Base-by-base conservation (phyloP, 257 asterid species). In the Fraxinus excelsior region DNA sequence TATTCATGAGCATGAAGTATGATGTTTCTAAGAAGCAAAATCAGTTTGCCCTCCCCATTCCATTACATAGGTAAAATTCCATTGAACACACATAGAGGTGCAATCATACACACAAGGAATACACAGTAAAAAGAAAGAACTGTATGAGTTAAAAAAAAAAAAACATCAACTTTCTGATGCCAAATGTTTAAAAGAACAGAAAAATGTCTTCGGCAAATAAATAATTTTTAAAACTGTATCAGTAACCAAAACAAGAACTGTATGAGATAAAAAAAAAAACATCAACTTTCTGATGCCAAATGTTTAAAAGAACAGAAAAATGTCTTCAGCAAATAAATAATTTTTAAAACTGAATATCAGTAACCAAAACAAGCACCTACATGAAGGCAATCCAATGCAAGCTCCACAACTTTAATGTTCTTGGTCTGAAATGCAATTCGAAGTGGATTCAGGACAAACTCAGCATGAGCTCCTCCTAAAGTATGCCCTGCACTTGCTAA, bases 351-450 rank as follows among this genome's bases (percentile, higher is more conserved):
- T 32, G 60, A 65, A 80, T 38, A 44, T 60, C 42, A 73, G 71
- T 56, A 28, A 74, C 79, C 25, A 76, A 80, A 72, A 83, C 56
- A 79, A 74, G 74, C 79, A 86, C 99, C 79, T 92, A 96, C 99
- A 87, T 96, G 99, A 84, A 96, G 97, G 87, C 99, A 96, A 91
- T 96, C 99, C 91, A 96, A 85, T 73, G 97, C 98, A 81, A 96
- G 99, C 89, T 96, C 99, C 84, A 88, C 85, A 31, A 96, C 80
- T 91, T 86, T 91, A 46, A 87, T 84, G 88, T 90, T 89, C 86
- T 96, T 93, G 68, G 98, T 93, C 87, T 93, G 97, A 80, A 93
- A 93, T 58, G 99, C 96, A 83, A 90, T 91, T 83, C 94, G 85
- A 35, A 96, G 90, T 9, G 98, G 98, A 82, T 82, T 93, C 85